Base-by-base conservation (phyloP, 768 basidiomycete species). In the Podaxis sp. region DNA sequence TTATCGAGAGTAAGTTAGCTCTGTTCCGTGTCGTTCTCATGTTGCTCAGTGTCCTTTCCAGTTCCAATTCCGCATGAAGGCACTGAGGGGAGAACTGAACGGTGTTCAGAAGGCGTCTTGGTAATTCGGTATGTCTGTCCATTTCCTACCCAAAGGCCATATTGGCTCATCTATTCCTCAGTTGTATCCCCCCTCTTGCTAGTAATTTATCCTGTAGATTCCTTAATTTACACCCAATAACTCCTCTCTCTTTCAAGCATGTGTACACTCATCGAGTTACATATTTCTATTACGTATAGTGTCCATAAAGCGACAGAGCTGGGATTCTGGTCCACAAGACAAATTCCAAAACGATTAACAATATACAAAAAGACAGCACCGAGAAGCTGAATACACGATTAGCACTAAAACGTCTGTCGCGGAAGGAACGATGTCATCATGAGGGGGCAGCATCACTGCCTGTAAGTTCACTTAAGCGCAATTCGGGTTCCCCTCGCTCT, bases 61-160 rank as follows among this genome's bases (percentile, higher is more conserved):
- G 96, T 93, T 84, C 78, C 94, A 96, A 77, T 97, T 98, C 79
- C 85, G 95, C 40, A 69, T 92, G 52, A 91, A 95, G 70, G 96
- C 95, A 0, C 77, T 93, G 58, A 78, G 78, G 38, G 90, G 93
- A 4, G 89, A 96, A 68, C 78, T 97, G 30, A 89, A 92, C 20
- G 96, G 96, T 4, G 93, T 98, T 28, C 81, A 83, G 50, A 95
- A 96, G 70, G 93, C 95, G 7, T 91, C 89, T n/a, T 98, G 96
- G 95, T 97, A 80, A 73, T 66, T 41, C 46, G 20, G 63, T 60
- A 62, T 63, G 46, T 41, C 60, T 52, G 44, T 22, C 24, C 7
- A 13, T 24, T 50, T 22, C 24, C 22, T 24, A 10, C 11, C 44
- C 20, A 22, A 20, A 22, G 0, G 22, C 20, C 11, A 13, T 50